phyloP scores from a whole-genome alignment of 176 grass and related monocot genomes.

The Rhynchospora tenuis region DNA sequence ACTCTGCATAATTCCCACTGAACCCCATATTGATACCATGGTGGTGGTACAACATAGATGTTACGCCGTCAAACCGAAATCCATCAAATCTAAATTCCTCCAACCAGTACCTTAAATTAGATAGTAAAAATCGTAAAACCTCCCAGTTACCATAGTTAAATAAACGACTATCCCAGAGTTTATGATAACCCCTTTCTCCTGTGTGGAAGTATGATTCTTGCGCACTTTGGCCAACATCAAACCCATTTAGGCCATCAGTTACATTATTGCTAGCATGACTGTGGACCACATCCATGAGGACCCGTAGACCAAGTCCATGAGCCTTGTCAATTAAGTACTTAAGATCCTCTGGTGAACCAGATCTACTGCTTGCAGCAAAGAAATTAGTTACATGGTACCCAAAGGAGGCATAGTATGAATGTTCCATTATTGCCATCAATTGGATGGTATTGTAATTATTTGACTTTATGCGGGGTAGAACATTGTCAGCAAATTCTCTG shows the following conservation, averaged over 20 bases:
- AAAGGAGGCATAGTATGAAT: conserved; percentile 98
- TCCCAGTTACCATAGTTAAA: conserved; percentile 98
- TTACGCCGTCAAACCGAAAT: conserved; percentile 90
- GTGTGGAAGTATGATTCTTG: conserved; percentile 82
- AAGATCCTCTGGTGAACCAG: conserved; percentile 89
- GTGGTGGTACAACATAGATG: conserved; percentile 95
- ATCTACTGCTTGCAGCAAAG: conserved; percentile 89
- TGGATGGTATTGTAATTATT: conserved; percentile 97
- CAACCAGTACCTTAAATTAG: conserved; percentile 96
- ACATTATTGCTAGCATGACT: conserved; percentile 81
- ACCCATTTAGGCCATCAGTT: conserved; percentile 92
- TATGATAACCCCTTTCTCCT: conserved; percentile 81
- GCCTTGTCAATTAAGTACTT: conserved; percentile 98
- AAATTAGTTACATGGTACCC: conserved; percentile 99
- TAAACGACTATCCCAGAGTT: conserved; percentile 91
- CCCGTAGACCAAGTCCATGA: conserved; percentile 69
- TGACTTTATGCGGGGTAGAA: conserved; percentile 70
- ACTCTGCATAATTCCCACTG: conserved; percentile 71
- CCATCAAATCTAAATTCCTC: conserved; percentile 91
- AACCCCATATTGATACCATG: conserved; percentile 84
- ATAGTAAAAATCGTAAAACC: conserved; percentile 90
- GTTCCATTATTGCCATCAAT: conserved; percentile 94
- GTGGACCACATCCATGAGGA: conserved; percentile 95
- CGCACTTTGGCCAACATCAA: conserved; percentile 77
- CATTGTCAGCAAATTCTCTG: conserved; percentile 87